Conservation (phyloP, 148 eudicot species). For the Agrostemma githago region DNA sequence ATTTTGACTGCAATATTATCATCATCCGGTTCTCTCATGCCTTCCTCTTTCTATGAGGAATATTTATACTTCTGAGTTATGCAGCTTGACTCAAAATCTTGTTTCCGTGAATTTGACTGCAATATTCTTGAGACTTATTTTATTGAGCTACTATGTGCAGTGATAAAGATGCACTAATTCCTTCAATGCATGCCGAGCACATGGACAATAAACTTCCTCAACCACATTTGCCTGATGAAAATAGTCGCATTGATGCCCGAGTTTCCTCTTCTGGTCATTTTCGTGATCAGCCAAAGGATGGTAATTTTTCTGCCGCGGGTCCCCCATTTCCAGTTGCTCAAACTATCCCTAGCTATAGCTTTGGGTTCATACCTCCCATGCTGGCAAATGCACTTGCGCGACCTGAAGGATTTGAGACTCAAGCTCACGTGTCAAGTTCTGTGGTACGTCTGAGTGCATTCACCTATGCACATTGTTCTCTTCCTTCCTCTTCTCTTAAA, state of each 20-base stretch:
- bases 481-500: background rate
- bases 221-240: conserved; percentile 24
- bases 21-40: background rate
- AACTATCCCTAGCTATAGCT: conserved; percentile 35
- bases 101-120: conserved; percentile 1
- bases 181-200: conserved; percentile 28
- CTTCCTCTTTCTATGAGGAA: background rate
- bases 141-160: conserved; percentile 35
- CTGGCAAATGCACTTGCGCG: conserved; percentile 41
- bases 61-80: background rate
- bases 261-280: conserved; percentile 21
- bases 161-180: conserved; percentile 30
- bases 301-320: conserved; percentile 34
- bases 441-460: conserved; percentile 18
- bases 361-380: conserved; percentile 48
- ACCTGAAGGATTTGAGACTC: conserved; percentile 40
- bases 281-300: conserved; percentile 44
- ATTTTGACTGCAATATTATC: background rate
- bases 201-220: conserved; percentile 27
- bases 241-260: conserved; percentile 23
- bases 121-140: too few relatives aligned
- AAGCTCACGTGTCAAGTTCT: conserved; percentile 36
- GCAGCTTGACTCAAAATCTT: background rate
- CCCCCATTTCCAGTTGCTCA: conserved; percentile 52
- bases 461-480: background rate